Conservation (phyloP, 2,329 filamentous ascomycete genomes). For the Botrytis fabae region DNA sequence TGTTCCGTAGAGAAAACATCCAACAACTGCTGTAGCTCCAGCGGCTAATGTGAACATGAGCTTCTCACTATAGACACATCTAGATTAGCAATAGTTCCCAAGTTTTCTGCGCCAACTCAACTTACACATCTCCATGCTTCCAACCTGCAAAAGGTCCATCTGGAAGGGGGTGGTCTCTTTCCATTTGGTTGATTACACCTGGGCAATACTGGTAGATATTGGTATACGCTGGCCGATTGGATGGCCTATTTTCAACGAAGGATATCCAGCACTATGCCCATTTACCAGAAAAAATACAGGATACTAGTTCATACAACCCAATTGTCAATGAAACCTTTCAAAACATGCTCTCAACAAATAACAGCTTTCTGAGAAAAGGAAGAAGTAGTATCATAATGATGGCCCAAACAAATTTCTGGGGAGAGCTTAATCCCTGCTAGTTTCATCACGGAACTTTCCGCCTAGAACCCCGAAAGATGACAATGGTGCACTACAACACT, state of each 20-base stretch:
- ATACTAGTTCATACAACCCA: neutral
- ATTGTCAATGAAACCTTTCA: neutral
- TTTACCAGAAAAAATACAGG: neutral
- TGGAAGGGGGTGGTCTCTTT: slow-evolving; percentile 1
- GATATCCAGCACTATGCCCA: neutral
- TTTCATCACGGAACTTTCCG: neutral
- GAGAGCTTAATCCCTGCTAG: slow-evolving; percentile 14
- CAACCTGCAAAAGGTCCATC: slow-evolving; percentile 29
- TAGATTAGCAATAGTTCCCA: slow-evolving; percentile 19
- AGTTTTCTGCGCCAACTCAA: neutral
- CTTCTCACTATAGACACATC: slow-evolving; percentile 26
- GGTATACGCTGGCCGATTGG: neutral
- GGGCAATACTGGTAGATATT: neutral
- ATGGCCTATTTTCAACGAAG: neutral
- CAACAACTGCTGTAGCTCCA: slow-evolving; percentile 30
- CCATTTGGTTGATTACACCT: neutral
- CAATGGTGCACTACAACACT: neutral
- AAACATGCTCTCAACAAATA: neutral
- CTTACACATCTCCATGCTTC: slow-evolving; percentile 34
- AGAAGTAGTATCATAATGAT: neutral
- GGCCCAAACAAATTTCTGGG: slow-evolving; percentile 9
- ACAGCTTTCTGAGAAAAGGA: neutral
- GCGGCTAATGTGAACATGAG: slow-evolving; percentile 31
- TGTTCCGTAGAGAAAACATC: slow-evolving; percentile 31
- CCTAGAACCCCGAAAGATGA: neutral